These are phyloP conservation scores for Oropetium thomaeum DNA, from an alignment of 176 grass and related monocot species.

Conservation along the genomic window DNA sequence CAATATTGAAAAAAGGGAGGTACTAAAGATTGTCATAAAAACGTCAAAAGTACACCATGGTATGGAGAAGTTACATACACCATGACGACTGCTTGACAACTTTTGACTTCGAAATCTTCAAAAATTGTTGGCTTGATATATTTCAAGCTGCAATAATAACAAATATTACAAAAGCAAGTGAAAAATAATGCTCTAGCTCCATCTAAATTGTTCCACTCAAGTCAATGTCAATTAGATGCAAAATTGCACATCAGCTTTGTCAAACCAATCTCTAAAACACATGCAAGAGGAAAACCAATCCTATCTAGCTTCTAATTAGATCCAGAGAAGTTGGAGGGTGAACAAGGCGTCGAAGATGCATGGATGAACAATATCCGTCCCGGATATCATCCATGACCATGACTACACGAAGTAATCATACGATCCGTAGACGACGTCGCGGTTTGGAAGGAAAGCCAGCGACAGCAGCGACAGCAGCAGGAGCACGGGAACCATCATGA, in stretches of 20 bases:
- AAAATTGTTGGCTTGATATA: not conserved
- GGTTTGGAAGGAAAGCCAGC: conserved; percentile 34
- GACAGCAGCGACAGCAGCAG: conserved; percentile 34
- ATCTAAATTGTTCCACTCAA: not conserved
- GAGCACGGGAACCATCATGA: conserved; percentile 23
- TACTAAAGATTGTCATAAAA: too few species aligned
- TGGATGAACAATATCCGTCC: not conserved
- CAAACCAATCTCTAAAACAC: not conserved
- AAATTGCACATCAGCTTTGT: not conserved
- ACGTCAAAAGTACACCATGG: too few species aligned
- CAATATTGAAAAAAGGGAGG: too few species aligned
- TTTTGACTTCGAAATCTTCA: not conserved
- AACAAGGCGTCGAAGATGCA: too few species aligned
- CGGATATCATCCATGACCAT: not conserved
- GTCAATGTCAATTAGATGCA: not conserved
- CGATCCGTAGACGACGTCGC: not conserved
- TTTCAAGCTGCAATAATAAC: not conserved
- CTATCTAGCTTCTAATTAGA: not conserved
- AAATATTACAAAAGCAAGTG: not conserved
- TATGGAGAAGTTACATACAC: too few species aligned
- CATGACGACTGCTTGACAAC: too few species aligned
- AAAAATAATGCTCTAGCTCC: not conserved
- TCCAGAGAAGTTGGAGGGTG: not conserved
- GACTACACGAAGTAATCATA: not conserved
- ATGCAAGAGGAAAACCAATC: not conserved